phyloP scores from a whole-genome alignment of 1,139 yeast genomes.

The Casaregolazyma lundiana region DNA sequence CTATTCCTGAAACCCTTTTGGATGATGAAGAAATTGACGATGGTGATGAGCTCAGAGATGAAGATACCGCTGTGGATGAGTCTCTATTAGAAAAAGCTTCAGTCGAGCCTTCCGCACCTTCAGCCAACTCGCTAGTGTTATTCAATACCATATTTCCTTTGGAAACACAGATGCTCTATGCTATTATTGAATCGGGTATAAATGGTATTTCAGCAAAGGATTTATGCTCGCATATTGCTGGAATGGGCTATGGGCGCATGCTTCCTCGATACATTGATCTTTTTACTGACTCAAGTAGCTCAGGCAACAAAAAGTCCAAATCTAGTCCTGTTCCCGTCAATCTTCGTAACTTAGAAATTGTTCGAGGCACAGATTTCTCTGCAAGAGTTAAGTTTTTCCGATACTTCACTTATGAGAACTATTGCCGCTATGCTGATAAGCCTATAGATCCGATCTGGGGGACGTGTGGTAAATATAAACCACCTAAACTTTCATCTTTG shows the following conservation, averaged over 20 bases:
- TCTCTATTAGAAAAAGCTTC: slow-evolving; percentile 17
- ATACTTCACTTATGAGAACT: slow-evolving; percentile 49
- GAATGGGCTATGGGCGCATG: slow-evolving; percentile 48
- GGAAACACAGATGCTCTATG: slow-evolving; percentile 55
- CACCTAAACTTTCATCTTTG: slow-evolving; percentile 15
- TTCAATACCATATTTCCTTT: slow-evolving; percentile 58
- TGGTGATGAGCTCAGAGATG: slow-evolving; percentile 24
- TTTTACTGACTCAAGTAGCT: slow-evolving; percentile 31
- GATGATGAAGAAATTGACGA: slow-evolving; percentile 35
- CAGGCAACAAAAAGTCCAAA: slow-evolving; percentile 33
- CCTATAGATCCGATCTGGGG: slow-evolving; percentile 31
- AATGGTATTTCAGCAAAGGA: slow-evolving; percentile 58
- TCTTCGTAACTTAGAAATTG: slow-evolving; percentile 41
- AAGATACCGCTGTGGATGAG: slow-evolving; percentile 8
- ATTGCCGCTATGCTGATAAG: slow-evolving; percentile 29
- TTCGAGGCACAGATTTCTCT: slow-evolving; percentile 64
- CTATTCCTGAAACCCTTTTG: slow-evolving; percentile 24
- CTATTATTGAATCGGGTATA: slow-evolving; percentile 38
- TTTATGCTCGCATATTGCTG: slow-evolving; percentile 47
- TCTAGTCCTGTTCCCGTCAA: slow-evolving; percentile 24
- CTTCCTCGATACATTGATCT: slow-evolving; percentile 48
- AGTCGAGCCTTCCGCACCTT: slow-evolving; percentile 16
- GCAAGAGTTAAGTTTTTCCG: slow-evolving; percentile 73
- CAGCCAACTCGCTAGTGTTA: slow-evolving; percentile 21
- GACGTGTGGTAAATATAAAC: slow-evolving; percentile 16